Evolutionary conservation across 345 rosid species (phyloP).

Genomic region (Erucastrum elatum): DNA sequence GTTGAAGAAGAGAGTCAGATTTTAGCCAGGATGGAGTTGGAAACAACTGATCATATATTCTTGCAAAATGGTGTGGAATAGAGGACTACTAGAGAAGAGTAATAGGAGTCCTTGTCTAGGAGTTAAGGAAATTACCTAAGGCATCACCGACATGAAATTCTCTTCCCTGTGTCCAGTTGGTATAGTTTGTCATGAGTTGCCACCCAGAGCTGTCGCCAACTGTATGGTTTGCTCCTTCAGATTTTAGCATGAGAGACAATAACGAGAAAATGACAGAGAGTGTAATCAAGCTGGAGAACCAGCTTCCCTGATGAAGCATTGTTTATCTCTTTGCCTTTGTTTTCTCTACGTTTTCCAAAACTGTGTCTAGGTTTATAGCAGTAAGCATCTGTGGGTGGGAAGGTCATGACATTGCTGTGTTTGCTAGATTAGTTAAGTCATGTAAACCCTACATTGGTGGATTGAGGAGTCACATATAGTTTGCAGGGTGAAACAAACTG

Average conservation of each 20-base stretch:
- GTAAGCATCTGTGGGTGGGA: conserved; percentile 31
- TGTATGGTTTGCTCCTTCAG: conserved; percentile 29
- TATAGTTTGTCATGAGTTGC: conserved; percentile 32
- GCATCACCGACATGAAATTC: conserved; percentile 44
- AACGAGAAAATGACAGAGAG: conserved; percentile 13
- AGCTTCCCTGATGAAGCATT: conserved; percentile 16
- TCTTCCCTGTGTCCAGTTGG: conserved; percentile 48
- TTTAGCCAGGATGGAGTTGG: conserved; percentile 5
- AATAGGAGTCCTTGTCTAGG: background rate
- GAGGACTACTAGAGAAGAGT: conserved; percentile 2
- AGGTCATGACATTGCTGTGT: conserved; percentile 39
- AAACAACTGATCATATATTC: background rate
- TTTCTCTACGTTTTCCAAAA: background rate
- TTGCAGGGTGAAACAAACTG: conserved; percentile 19
- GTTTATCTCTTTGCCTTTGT: background rate
- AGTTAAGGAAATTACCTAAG: conserved; percentile 35
- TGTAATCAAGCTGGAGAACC: conserved; percentile 10
- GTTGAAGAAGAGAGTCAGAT: conserved; percentile 21
- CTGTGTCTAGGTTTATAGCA: conserved; percentile 15
- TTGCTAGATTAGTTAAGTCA: conserved; percentile 32
- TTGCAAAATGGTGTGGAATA: conserved; percentile 6
- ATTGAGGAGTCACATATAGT: conserved; percentile 18
- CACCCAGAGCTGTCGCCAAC: conserved; percentile 46
- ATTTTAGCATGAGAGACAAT: conserved; percentile 17
- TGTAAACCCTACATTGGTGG: conserved; percentile 33